phyloP scores from a whole-genome alignment of 352 stramenopile species.

The Thalassiosira hispida region DNA sequence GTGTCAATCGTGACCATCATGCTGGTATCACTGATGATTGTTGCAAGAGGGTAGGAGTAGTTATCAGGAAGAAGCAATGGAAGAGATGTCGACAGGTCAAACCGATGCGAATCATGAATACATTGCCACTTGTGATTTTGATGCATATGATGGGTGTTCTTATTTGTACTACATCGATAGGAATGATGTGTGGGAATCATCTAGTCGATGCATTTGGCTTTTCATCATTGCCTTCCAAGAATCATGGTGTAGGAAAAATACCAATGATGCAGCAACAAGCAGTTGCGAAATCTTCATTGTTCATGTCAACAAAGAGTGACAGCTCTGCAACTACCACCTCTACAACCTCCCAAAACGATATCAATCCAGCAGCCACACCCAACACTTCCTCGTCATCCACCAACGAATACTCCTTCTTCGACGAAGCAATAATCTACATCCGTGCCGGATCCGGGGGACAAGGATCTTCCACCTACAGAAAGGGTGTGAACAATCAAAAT shows the following conservation, averaged over 20 bases:
- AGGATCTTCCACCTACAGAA: slow-evolving; percentile 76
- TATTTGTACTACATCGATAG: not conserved
- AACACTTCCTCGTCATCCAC: not conserved
- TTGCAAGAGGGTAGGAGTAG: too few species aligned
- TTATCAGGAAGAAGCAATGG: too few species aligned
- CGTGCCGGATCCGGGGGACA: slow-evolving; percentile 77
- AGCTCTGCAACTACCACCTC: not conserved
- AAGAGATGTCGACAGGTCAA: not conserved
- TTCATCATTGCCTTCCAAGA: not conserved
- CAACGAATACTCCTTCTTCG: slow-evolving; percentile 85
- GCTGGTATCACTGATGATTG: too few species aligned
- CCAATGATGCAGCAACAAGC: not conserved
- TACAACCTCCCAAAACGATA: not conserved
- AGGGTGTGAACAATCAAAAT: slow-evolving; percentile 68
- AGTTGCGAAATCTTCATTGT: not conserved
- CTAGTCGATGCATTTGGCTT: not conserved
- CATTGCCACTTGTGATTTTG: not conserved
- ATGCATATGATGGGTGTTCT: not conserved
- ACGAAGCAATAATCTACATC: slow-evolving; percentile 79
- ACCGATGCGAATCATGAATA: not conserved
- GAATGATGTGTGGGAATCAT: not conserved
- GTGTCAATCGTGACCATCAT: not conserved
- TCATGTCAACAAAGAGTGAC: not conserved
- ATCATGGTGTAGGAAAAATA: not conserved
- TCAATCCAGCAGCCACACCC: slow-evolving; percentile 9